Evolutionary conservation across 2,329 filamentous ascomycete species (phyloP).

Genomic region (Karstenula rhodostoma): DNA sequence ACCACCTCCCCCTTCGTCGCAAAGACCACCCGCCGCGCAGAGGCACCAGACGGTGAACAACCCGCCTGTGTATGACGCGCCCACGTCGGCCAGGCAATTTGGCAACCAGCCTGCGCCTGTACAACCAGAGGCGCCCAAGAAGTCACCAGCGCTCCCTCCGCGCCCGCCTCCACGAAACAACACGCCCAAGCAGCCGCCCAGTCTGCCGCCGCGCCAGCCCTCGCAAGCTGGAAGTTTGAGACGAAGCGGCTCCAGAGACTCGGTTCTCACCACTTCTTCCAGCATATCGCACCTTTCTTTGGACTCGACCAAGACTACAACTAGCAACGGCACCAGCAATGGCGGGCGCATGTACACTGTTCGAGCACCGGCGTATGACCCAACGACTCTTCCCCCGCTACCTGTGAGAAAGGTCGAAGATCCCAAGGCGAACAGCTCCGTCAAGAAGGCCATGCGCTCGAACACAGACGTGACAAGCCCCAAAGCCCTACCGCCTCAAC

Average conservation of each 20-base stretch:
- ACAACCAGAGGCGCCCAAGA: conserved; percentile 27
- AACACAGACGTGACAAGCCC: conserved; percentile 35
- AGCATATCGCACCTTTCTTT: conserved; percentile 59
- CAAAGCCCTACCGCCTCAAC: conserved; percentile 36
- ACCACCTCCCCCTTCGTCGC: conserved; percentile 50
- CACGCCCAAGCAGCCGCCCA: conserved; percentile 46
- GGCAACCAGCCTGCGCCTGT: conserved; percentile 50
- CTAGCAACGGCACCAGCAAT: conserved; percentile 36
- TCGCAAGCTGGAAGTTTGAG: conserved; percentile 48
- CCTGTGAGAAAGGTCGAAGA: conserved; percentile 59
- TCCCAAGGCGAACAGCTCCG: conserved; percentile 48
- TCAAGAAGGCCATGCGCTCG: conserved; percentile 49
- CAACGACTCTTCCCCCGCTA: conserved; percentile 62
- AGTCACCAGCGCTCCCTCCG: conserved; percentile 44
- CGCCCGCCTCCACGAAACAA: conserved; percentile 60
- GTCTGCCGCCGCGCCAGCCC: conserved; percentile 54
- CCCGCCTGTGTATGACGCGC: conserved; percentile 49
- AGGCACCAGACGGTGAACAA: conserved; percentile 51
- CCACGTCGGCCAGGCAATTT: conserved; percentile 40
- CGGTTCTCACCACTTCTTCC: conserved; percentile 60
- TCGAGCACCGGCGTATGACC: conserved; percentile 65
- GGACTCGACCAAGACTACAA: conserved; percentile 56
- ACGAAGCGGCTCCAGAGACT: conserved; percentile 55
- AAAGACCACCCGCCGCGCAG: conserved; percentile 41
- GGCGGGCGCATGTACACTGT: conserved; percentile 45